These are phyloP conservation scores for Calonectria montana DNA, from an alignment of 2,329 filamentous ascomycete genomes.

Conservation along the genomic window DNA sequence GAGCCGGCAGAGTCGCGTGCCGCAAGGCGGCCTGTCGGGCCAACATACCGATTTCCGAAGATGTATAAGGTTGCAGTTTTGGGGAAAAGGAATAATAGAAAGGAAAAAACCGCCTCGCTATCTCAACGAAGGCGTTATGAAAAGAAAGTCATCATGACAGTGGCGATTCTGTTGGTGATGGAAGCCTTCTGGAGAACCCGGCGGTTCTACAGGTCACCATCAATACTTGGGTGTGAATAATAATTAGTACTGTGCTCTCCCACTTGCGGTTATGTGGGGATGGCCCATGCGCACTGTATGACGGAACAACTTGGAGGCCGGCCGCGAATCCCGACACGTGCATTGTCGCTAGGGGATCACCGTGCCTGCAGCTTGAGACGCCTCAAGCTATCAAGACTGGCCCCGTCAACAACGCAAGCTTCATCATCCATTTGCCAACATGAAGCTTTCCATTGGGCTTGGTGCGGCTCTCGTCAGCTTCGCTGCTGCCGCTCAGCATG, in stretches of 20 bases:
- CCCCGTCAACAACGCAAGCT: constrained; percentile 40
- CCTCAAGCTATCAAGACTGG: constrained; percentile 44
- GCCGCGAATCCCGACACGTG: constrained; percentile 44
- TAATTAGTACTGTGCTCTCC: neutral
- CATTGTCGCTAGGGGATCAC: constrained; percentile 33
- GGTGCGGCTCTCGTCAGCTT: constrained; percentile 52
- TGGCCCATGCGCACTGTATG: constrained; percentile 34
- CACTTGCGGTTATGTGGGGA: neutral
- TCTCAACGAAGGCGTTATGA: constrained; percentile 15
- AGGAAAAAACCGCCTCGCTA: neutral
- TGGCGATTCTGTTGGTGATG: constrained; percentile 25
- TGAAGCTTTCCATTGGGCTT: constrained; percentile 57
- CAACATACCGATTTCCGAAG: constrained; percentile 35
- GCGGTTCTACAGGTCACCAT: constrained; percentile 1
- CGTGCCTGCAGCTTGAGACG: constrained; percentile 47
- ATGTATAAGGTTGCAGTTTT: neutral
- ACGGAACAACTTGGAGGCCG: constrained; percentile 43
- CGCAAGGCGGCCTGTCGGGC: constrained; percentile 38
- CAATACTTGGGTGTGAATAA: neutral
- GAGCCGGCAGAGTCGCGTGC: constrained; percentile 34
- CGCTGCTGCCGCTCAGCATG: constrained; percentile 51
- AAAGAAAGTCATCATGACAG: constrained; percentile 33
- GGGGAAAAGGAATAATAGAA: neutral
- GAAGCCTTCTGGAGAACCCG: constrained; percentile 3
- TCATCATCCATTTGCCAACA: constrained; percentile 49